phyloP scores from a whole-genome alignment of 2,329 filamentous ascomycete species.

The Aspergillus ochraceoroseus region DNA sequence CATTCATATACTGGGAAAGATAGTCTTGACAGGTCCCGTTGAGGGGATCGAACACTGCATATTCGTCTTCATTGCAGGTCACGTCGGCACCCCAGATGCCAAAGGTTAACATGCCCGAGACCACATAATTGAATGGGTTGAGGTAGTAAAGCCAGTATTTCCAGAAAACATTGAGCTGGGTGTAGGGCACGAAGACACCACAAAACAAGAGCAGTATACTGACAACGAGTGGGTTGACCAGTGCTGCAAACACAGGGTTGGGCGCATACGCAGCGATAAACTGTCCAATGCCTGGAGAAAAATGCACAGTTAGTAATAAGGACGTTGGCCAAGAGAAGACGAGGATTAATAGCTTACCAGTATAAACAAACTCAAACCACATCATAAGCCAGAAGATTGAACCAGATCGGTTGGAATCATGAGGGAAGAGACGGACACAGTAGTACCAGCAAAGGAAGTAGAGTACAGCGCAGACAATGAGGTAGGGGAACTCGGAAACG shows the following conservation, averaged over 20 bases:
- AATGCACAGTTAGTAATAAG: too few species aligned
- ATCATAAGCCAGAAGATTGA: conserved; percentile 65
- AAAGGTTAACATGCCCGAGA: conserved; percentile 29
- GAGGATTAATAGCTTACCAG: conserved; percentile 42
- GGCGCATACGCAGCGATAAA: conserved; percentile 73
- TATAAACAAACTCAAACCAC: conserved; percentile 67
- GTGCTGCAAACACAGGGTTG: conserved; percentile 62
- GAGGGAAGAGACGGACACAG: conserved; percentile 52
- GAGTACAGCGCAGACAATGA: conserved; percentile 57
- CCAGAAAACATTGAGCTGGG: conserved; percentile 31
- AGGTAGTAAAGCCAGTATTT: conserved; percentile 33
- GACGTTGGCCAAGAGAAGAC: too few species aligned
- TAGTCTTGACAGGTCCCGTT: conserved; percentile 56
- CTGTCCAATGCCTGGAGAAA: conserved; percentile 56
- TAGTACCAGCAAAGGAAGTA: conserved; percentile 73
- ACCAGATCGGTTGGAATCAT: conserved; percentile 34
- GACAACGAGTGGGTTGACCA: conserved; percentile 70
- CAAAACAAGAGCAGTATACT: conserved; percentile 31
- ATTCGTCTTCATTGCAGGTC: conserved; percentile 24
- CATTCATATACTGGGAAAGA: conserved; percentile 48
- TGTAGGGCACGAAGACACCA: conserved; percentile 30
- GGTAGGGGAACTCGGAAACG: conserved; percentile 63
- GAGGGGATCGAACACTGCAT: conserved; percentile 31
- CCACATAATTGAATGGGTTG: conserved; percentile 32
- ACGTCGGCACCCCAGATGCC: conserved; percentile 24